Evolutionary conservation across 2,329 filamentous ascomycete species (phyloP).

Genomic region (Lasiodiplodia gonubiensis): DNA sequence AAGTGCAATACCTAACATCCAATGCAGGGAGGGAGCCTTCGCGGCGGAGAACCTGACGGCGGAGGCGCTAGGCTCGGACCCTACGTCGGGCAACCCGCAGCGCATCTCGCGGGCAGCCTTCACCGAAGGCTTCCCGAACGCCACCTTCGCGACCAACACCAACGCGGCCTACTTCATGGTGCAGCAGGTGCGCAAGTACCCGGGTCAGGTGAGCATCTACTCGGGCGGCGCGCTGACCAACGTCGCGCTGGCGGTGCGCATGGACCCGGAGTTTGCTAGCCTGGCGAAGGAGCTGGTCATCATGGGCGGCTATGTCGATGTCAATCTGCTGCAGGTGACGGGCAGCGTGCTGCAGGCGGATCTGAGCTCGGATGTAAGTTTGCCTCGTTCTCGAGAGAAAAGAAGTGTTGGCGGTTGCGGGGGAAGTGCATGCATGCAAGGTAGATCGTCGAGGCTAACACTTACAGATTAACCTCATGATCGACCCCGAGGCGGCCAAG

Average conservation of each 20-base stretch:
- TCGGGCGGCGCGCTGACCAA: conserved; percentile 57
- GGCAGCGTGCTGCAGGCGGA: conserved; percentile 36
- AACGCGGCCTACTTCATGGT: conserved; percentile 56
- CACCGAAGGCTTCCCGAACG: conserved; percentile 55
- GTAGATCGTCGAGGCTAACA: too few relatives aligned
- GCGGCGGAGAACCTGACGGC: conserved; percentile 50
- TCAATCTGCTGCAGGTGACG: conserved; percentile 37
- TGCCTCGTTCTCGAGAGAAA: too few relatives aligned
- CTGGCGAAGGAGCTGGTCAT: conserved; percentile 55
- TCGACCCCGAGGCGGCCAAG: conserved; percentile 58
- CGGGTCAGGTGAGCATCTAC: conserved; percentile 57
- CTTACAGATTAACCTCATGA: conserved; percentile 55
- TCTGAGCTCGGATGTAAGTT: conserved; percentile 34
- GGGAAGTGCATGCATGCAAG: too few relatives aligned
- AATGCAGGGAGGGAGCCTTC: conserved; percentile 49
- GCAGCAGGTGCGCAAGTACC: conserved; percentile 52
- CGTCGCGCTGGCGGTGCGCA: conserved; percentile 54
- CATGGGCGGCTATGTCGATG: conserved; percentile 59
- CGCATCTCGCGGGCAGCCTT: conserved; percentile 51
- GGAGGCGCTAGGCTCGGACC: conserved; percentile 52
- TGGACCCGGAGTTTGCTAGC: conserved; percentile 55
- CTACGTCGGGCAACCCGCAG: conserved; percentile 53
- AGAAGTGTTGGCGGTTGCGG: neutral
- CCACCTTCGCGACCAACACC: conserved; percentile 46
- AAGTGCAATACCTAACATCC: too few relatives aligned